Percentiles rank a stretch among this genome's conserved stretches.
Conservation (phyloP, 139 green algal genomes). For the Eudorina sp. region DNA sequence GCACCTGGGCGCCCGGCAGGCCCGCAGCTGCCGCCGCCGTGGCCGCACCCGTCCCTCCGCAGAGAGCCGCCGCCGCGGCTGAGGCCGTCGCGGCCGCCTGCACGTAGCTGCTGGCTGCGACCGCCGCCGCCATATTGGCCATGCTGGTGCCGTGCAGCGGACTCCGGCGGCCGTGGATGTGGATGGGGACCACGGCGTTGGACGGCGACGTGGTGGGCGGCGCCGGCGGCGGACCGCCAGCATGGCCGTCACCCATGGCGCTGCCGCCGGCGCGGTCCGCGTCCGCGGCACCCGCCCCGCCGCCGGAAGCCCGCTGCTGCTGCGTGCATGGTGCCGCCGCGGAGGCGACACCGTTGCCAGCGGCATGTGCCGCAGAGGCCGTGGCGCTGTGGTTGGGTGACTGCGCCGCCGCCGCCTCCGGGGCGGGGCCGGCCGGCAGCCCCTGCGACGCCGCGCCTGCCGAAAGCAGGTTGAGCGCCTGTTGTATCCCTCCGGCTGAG, state of each 20-base stretch:
- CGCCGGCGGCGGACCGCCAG: background rate
- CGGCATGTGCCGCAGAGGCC: background rate
- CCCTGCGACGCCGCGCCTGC: background rate
- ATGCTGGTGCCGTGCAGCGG: background rate
- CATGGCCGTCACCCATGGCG: background rate
- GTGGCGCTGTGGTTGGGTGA: background rate
- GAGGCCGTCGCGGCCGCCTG: too few species aligned
- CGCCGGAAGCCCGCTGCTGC: background rate
- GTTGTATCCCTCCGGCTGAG: background rate
- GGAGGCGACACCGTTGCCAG: background rate
- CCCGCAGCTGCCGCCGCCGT: too few species aligned
- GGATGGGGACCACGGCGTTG: slow-evolving; percentile 11
- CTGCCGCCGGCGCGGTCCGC: background rate
- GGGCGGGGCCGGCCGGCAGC: background rate
- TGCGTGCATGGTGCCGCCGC: background rate
- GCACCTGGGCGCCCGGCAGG: background rate
- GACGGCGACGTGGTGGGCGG: background rate
- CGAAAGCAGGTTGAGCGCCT: slow-evolving; percentile 23
- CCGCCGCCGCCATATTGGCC: background rate
- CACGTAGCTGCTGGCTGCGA: too few species aligned
- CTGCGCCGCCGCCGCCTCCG: background rate
- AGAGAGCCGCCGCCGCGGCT: too few species aligned
- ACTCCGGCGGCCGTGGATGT: slow-evolving; percentile 42
- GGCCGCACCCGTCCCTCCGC: background rate
- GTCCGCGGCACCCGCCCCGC: too few species aligned